A percentile compares a stretch with the other conserved stretches of the same genome.
Evolutionary conservation across 805 yeast genomes (phyloP).

Genomic region (Isabelozyma heimii): DNA sequence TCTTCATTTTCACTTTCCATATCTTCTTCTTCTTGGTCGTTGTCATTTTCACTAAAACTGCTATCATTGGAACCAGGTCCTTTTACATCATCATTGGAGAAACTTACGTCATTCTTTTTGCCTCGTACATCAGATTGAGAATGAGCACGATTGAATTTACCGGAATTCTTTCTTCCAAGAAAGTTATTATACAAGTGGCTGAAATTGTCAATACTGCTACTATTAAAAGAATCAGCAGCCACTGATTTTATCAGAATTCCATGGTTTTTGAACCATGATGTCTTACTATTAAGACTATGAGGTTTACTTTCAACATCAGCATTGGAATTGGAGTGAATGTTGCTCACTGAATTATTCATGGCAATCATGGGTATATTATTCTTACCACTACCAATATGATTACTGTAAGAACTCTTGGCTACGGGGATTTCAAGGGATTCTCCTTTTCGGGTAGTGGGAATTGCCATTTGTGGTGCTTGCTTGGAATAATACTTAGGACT

Average conservation of each 20-base stretch:
- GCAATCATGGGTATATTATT: background rate
- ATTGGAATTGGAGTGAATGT: background rate
- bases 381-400: conserved; percentile 4
- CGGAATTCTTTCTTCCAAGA: conserved; percentile 14
- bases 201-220: conserved; percentile 24
- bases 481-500: conserved; percentile 12
- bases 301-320: background rate
- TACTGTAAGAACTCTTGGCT: conserved; percentile 19
- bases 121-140: conserved; percentile 12
- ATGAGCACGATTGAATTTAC: conserved; percentile 8
- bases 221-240: conserved; percentile 9
- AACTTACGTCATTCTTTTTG: background rate
- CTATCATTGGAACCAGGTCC: conserved; percentile 2
- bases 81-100: conserved; percentile 5
- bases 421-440: conserved; percentile 73
- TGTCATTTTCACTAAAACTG: conserved; percentile 7
- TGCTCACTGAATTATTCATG: background rate
- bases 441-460: conserved; percentile 78
- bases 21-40: conserved; percentile 13
- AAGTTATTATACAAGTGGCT: conserved; percentile 21
- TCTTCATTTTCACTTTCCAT: conserved; percentile 51
- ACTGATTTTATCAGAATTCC: background rate
- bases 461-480: conserved; percentile 58
- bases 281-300: conserved; percentile 1
- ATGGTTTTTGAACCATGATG: conserved; percentile 27